A percentile compares a stretch with the other conserved stretches of the same genome.
Evolutionary conservation across 495 filamentous ascomycete species (phyloP).

Genomic region (Podospora appendiculata): DNA sequence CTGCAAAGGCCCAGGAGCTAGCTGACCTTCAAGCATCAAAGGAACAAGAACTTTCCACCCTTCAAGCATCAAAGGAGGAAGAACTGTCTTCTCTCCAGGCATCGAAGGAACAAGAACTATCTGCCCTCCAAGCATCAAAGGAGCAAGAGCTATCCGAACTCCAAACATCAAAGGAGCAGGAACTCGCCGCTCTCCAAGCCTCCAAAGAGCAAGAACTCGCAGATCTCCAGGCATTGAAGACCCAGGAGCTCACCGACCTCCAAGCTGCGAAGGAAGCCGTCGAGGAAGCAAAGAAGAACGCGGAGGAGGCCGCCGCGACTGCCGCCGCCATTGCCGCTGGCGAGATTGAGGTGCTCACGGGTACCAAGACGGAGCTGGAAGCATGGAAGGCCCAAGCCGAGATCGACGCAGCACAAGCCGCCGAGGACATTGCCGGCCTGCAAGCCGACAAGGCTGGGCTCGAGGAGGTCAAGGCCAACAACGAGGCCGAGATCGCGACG

Average conservation of each 20-base stretch:
- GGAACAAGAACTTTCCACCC: conserved; percentile 3
- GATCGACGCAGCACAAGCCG: conserved; percentile 9
- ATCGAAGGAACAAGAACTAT: conserved; percentile 8
- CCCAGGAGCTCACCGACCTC: too few species aligned
- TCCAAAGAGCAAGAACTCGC: conserved; percentile 4
- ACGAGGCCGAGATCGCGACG: conserved; percentile 18
- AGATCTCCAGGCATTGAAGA: background rate
- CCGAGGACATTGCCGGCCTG: conserved; percentile 6
- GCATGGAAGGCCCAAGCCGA: conserved; percentile 5
- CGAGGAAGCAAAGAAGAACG: conserved; percentile 17
- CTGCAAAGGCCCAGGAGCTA: conserved; percentile 10
- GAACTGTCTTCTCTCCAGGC: conserved; percentile 11
- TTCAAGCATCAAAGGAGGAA: conserved; percentile 14
- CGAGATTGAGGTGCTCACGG: conserved; percentile 18
- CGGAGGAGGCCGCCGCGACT: conserved; percentile 18
- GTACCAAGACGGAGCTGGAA: conserved; percentile 13
- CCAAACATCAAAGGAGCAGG: conserved; percentile 11
- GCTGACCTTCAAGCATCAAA: background rate
- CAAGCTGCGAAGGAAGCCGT: conserved; percentile 16
- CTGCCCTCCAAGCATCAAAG: conserved; percentile 14
- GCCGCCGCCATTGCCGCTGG: conserved; percentile 17
- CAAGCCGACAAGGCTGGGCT: conserved; percentile 9
- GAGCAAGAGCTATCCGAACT: conserved; percentile 6
- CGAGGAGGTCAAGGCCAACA: conserved; percentile 17
- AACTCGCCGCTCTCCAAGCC: conserved; percentile 4